Evolutionary conservation across 2,329 filamentous ascomycete species (phyloP).

Genomic region (Aspergillus thermomutatus): DNA sequence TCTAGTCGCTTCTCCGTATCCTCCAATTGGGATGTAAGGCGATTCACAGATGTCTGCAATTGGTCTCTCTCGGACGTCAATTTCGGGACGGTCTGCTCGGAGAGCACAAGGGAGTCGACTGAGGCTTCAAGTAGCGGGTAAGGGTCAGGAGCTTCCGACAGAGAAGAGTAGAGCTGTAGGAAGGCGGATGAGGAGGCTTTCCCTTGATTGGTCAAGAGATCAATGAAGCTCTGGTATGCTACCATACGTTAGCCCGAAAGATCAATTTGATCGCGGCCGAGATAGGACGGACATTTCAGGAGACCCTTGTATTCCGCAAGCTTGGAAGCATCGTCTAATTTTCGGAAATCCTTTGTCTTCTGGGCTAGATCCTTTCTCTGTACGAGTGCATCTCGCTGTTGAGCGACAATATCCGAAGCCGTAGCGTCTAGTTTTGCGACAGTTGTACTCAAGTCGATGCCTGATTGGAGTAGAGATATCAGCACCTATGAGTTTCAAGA

Average conservation of each 20-base stretch:
- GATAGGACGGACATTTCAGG: slow-evolving; percentile 64
- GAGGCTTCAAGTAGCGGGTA: slow-evolving; percentile 95
- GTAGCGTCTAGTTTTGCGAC: slow-evolving; percentile 84
- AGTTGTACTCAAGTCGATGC: slow-evolving; percentile 80
- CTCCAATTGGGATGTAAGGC: slow-evolving; percentile 76
- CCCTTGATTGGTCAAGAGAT: slow-evolving; percentile 91
- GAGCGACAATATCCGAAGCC: slow-evolving; percentile 89
- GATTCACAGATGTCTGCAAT: slow-evolving; percentile 73
- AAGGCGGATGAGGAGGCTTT: slow-evolving; percentile 93
- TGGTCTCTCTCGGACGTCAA: slow-evolving; percentile 84
- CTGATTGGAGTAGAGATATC: slow-evolving; percentile 44
- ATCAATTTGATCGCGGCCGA: not conserved
- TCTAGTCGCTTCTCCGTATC: slow-evolving; percentile 78
- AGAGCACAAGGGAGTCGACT: slow-evolving; percentile 86
- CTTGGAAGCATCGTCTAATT: slow-evolving; percentile 85
- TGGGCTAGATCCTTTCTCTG: slow-evolving; percentile 97
- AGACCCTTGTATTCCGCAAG: slow-evolving; percentile 83
- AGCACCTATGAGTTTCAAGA: not conserved
- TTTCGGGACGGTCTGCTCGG: slow-evolving; percentile 88
- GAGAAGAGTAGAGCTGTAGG: slow-evolving; percentile 83
- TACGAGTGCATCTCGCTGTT: slow-evolving; percentile 91
- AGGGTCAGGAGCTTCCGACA: slow-evolving; percentile 94
- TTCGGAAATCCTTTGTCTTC: slow-evolving; percentile 97
- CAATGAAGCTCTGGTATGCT: slow-evolving; percentile 98
- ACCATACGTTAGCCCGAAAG: slow-evolving; percentile 14